Conservation (phyloP, 148 eudicot genomes). For the Camellia japonica region DNA sequence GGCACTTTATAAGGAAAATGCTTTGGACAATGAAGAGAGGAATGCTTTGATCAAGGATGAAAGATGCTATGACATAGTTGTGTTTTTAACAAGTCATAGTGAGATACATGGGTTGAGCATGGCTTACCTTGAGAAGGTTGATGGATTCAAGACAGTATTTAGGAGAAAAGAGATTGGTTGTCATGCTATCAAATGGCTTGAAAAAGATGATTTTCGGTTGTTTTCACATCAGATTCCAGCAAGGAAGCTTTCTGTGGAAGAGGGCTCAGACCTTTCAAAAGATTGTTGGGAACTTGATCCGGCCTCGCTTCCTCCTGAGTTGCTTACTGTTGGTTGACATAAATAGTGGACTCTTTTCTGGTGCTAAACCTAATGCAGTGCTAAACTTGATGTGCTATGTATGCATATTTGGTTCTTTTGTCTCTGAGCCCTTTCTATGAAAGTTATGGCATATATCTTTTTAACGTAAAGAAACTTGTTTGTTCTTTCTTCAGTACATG, state of each 20-base stretch:
- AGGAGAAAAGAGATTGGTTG: constrained; percentile 66
- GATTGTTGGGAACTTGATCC: constrained; percentile 96
- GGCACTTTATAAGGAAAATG: constrained; percentile 60
- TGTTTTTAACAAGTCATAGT: constrained; percentile 64
- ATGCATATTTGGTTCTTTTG: background rate
- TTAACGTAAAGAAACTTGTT: too few species aligned
- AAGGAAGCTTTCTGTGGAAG: constrained; percentile 68
- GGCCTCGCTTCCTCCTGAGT: constrained; percentile 68
- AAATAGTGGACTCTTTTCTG: constrained; percentile 9
- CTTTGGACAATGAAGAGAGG: constrained; percentile 30
- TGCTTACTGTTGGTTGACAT: constrained; percentile 32
- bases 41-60: constrained; percentile 19
- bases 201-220: constrained; percentile 48
- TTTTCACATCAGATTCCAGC: constrained; percentile 95
- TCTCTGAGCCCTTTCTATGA: background rate
- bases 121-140: constrained; percentile 79
- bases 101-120: constrained; percentile 70
- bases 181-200: constrained; percentile 62
- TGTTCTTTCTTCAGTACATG: too few species aligned
- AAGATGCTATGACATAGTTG: constrained; percentile 57
- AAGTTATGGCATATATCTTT: background rate
- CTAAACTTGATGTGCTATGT: background rate
- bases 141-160: constrained; percentile 70
- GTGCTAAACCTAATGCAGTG: background rate
- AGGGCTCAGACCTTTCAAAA: constrained; percentile 40